phyloP scores from a whole-genome alignment of 148 eudicot species.

The Nepenthes gracilis region DNA sequence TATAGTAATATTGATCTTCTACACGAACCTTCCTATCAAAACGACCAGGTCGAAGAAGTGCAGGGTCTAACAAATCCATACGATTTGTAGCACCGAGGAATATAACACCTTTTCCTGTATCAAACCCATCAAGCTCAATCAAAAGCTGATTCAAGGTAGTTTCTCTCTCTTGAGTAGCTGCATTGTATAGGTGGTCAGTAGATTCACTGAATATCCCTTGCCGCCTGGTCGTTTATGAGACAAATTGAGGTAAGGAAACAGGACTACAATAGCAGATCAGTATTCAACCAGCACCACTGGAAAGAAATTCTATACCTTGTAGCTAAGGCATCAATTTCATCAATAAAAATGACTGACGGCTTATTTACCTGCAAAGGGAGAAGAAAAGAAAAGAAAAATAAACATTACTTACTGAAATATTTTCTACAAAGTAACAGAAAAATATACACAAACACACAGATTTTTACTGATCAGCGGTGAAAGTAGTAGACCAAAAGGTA shows the following conservation, averaged over 20 bases:
- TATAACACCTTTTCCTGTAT: conserved; percentile 95
- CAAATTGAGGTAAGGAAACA: background rate
- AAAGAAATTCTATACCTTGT: conserved; percentile 41
- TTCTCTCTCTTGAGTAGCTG: conserved; percentile 90
- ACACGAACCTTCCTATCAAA: conserved; percentile 88
- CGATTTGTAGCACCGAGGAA: conserved; percentile 94
- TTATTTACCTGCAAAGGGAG: conserved; percentile 59
- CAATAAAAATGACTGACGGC: conserved; percentile 90
- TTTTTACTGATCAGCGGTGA: background rate
- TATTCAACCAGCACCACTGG: background rate
- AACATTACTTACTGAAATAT: background rate
- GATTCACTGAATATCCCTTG: conserved; percentile 60
- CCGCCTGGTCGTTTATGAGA: conserved; percentile 35
- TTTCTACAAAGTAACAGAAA: background rate
- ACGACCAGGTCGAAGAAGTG: conserved; percentile 97
- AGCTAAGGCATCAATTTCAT: conserved; percentile 91
- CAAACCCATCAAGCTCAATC: conserved; percentile 93
- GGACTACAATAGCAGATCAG: background rate
- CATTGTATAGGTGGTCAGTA: conserved; percentile 47
- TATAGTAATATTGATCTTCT: too few species aligned
- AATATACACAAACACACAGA: conserved; percentile 5
- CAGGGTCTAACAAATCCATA: conserved; percentile 89
- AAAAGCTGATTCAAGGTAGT: conserved; percentile 90
- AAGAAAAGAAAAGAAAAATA: background rate
- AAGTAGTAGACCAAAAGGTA: too few species aligned